A percentile compares a stretch with the other conserved stretches of the same genome.
Evolutionary conservation across 805 yeast genomes (phyloP).

Genomic region (Maudiozyma pseudohumilis): DNA sequence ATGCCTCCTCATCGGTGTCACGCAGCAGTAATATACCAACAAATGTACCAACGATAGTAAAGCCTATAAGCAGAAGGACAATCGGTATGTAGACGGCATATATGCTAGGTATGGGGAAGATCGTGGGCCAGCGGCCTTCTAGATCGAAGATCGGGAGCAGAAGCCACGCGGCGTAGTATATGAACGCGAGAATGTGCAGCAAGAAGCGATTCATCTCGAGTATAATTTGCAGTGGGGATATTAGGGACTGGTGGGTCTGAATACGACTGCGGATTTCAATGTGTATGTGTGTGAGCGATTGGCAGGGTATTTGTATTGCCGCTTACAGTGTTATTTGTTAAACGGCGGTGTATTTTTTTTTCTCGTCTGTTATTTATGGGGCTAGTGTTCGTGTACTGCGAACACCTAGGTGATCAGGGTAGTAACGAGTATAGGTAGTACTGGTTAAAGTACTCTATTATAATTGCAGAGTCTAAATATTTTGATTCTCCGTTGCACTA

Average conservation of each 20-base stretch:
- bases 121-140: constrained; percentile 5
- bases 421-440: no score
- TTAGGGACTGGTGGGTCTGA: no score
- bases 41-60: constrained; percentile 22
- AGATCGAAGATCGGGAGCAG: constrained; percentile 26
- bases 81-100: constrained; percentile 27
- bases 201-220: constrained; percentile 20
- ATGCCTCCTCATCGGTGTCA: constrained; percentile 4
- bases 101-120: constrained; percentile 25
- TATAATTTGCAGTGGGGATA: not conserved
- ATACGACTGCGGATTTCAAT: no score
- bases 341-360: no score
- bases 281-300: no score
- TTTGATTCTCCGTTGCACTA: no score
- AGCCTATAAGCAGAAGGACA: constrained; percentile 18
- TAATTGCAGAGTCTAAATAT: no score
- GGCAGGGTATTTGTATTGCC: not conserved
- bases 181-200: constrained; percentile 12
- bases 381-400: no score
- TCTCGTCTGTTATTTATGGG: no score
- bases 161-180: constrained; percentile 26
- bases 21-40: constrained; percentile 15
- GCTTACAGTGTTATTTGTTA: not conserved
- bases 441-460: no score
- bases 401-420: no score